phyloP scores from a whole-genome alignment of 2,329 filamentous ascomycete genomes.

The Tetracladium maxilliforme region DNA sequence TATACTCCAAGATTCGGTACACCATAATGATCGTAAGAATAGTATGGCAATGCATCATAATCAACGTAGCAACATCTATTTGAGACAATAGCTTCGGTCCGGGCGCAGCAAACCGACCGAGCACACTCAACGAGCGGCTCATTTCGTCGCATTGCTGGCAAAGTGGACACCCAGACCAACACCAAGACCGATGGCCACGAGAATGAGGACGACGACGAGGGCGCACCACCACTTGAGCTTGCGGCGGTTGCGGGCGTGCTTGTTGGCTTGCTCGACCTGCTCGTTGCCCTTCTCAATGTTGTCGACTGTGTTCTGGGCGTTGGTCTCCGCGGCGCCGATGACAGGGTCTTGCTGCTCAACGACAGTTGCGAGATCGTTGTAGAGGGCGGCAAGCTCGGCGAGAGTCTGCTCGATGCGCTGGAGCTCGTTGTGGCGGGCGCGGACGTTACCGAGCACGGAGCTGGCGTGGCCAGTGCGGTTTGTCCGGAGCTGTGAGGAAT shows the following conservation, averaged over 20 bases:
- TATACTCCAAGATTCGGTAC: too few species aligned
- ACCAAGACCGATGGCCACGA: slow-evolving; percentile 36
- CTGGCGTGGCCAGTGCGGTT: slow-evolving; percentile 62
- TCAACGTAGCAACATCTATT: too few species aligned
- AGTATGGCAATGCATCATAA: too few species aligned
- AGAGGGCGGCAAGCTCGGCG: slow-evolving; percentile 52
- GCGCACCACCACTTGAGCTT: slow-evolving; percentile 77
- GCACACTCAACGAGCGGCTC: too few species aligned
- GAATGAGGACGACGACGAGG: slow-evolving; percentile 41
- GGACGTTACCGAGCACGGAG: slow-evolving; percentile 62
- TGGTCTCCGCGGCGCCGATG: slow-evolving; percentile 45
- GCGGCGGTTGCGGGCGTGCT: slow-evolving; percentile 48
- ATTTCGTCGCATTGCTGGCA: too few species aligned
- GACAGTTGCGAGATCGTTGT: slow-evolving; percentile 60
- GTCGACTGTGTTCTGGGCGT: slow-evolving; percentile 48
- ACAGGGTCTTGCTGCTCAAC: slow-evolving; percentile 58
- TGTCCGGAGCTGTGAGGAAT: slow-evolving; percentile 43
- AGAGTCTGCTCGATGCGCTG: slow-evolving; percentile 67
- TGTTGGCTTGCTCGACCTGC: slow-evolving; percentile 54
- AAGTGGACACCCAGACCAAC: slow-evolving; percentile 41
- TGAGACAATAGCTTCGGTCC: too few species aligned
- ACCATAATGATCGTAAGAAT: too few species aligned
- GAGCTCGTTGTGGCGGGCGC: slow-evolving; percentile 71
- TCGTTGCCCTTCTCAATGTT: slow-evolving; percentile 56
- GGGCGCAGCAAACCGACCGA: too few species aligned